Evolutionary conservation across 2,329 filamentous ascomycete genomes (phyloP), one percentile per base, ranked within the genome.

Genomic region (Penicillium hordei): DNA sequence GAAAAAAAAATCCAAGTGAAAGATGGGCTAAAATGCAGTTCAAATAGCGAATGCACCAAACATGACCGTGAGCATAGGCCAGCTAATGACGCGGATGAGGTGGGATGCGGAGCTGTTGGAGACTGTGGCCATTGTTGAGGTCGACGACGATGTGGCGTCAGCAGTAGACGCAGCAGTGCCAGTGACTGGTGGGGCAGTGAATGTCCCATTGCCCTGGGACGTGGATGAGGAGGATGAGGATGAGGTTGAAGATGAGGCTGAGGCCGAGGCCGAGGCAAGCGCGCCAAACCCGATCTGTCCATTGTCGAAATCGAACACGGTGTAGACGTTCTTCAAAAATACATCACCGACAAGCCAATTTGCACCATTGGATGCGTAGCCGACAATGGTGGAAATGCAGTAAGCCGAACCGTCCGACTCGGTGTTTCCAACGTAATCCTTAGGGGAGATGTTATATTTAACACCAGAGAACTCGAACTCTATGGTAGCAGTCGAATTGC

Each of bases 271-370:
- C 5, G 50, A 53, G 13, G 58, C 49, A 29, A 62, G 65, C 29
- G 59, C 48, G 10, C 70, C 72, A 59, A 76, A 72, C 15, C 77
- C 78, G 39, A 80, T 70, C 42, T 71, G 68, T 36, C 66, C 67
- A 38, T 77, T 68, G 49, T 93, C 91, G 52, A 84, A 85, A 72
- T 96, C 92, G 71, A 95, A 96, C 25, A 94, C 87, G 1, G 86
- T 81, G 70, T 96, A 96, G 17, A 96, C 91, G 65, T 95, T 96
- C 78, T 95, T 96, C 60, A 96, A 76, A 67, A 96, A 96, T 0
- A 89, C 85, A 64, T 92, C 91, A 2, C 92, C 92, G 1, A 96
- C 75, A n/a, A 96, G 80, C 91, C 91, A 96, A 29, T 77, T 70
- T 66, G 65, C 80, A 0, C 80, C 76, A 46, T 91, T 86, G 15